Base-by-base conservation (phyloP, 805 yeast genomes). In the Kodamaea hsintzibuensis region DNA sequence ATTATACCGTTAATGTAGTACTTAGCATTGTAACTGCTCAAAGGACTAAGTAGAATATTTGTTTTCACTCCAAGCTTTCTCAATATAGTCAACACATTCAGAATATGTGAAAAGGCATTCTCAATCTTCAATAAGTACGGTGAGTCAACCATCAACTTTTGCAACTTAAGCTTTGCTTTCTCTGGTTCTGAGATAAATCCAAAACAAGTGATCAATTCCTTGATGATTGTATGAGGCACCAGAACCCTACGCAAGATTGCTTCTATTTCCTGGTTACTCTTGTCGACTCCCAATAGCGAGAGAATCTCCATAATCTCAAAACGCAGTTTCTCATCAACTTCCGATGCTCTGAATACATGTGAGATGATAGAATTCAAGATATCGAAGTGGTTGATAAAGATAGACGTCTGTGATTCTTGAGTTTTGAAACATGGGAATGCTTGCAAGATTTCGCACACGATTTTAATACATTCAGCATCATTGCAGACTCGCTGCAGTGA, bases 391-490 rank as follows among this genome's bases (percentile, higher is more conserved):
- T 90, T 92, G 38, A 93, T 67, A 3, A 87, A 77, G 52, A 93
- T 79, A 14, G 78, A 69, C 0, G 87, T 79, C 27, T 82, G 82
- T 1, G 82, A 73, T 27, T 73, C 72, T 45, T 70, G 69, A 5
- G 61, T 55, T 43, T 80, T 80, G 62, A 88, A 84, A 44, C 88
- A 86, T 1, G 95, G 96, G 58, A 89, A 83, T 1, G 79, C 67
- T 0, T 76, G 66, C 1, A 89, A 67, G 3, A 91, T 77, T 60
- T 92, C 97, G 63, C 88, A 92, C 37, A 90, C 78, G 0, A 91
- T 89, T 59, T 88, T 88, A 47, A 95, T 74, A 55, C 93, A 83
- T 64, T 95, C 99, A 0, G 98, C 97, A 66, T 95, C 98, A 59
- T 87, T 80, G 45, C 81, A 79, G 1, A 83, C 73, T 45, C 81